Evolutionary conservation across 2,329 filamentous ascomycete species (phyloP).

Genomic region (Phyllosticta ampelicida): DNA sequence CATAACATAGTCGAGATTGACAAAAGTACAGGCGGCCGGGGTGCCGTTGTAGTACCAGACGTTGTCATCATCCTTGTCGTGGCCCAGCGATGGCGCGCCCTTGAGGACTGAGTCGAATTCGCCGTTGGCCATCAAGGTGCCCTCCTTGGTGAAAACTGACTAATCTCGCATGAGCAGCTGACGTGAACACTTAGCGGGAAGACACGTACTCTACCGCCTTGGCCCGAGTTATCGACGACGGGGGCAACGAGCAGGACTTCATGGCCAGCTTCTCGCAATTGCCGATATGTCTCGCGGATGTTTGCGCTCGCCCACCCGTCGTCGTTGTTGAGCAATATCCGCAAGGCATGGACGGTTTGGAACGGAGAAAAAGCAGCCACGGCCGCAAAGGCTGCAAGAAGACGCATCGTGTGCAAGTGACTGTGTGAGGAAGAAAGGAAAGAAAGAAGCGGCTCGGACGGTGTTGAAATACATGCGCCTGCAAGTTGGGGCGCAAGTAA

Average conservation of each 20-base stretch:
- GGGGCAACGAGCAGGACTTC: constrained; percentile 34
- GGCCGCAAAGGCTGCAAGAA: background rate
- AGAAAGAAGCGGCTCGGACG: background rate
- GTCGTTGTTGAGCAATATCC: constrained; percentile 30
- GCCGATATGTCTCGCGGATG: constrained; percentile 23
- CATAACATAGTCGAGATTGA: constrained; percentile 47
- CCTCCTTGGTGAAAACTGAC: constrained; percentile 32
- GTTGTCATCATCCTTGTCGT: constrained; percentile 40
- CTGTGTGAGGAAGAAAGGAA: background rate
- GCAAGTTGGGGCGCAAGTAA: background rate
- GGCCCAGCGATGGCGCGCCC: constrained; percentile 39
- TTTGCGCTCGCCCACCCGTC: constrained; percentile 29
- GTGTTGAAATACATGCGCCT: background rate
- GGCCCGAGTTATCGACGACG: constrained; percentile 34
- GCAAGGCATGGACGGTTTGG: constrained; percentile 16
- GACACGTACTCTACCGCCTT: constrained; percentile 29
- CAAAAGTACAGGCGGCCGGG: constrained; percentile 44
- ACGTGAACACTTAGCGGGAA: background rate
- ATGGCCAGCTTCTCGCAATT: constrained; percentile 20
- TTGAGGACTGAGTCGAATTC: constrained; percentile 38
- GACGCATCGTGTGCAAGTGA: background rate
- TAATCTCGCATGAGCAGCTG: background rate
- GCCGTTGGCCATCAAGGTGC: constrained; percentile 31
- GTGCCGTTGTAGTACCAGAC: constrained; percentile 54
- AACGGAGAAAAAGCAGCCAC: constrained; percentile 15